A percentile compares a stretch with the other conserved stretches of the same genome.
phyloP scores from a whole-genome alignment of 2,329 filamentous ascomycete genomes.

The Colletotrichum lentis region DNA sequence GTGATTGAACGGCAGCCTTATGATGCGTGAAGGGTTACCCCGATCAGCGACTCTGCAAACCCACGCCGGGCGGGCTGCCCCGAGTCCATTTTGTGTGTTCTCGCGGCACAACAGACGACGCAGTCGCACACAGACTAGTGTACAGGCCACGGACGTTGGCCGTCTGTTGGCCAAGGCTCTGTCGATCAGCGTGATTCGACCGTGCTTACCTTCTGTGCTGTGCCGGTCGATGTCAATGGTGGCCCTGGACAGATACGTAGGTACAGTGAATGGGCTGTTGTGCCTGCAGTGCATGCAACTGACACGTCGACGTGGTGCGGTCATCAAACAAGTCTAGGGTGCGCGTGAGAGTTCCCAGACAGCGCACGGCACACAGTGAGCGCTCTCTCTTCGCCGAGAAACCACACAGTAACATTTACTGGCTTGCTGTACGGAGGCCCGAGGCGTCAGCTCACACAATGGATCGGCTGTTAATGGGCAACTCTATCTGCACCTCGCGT shows the following conservation, averaged over 20 bases:
- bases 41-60: constrained; percentile 20
- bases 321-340: not conserved
- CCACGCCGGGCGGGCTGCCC: constrained; percentile 21
- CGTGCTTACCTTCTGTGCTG: constrained; percentile 23
- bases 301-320: constrained; percentile 3
- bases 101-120: constrained; percentile 11
- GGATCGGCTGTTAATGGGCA: constrained; percentile 33
- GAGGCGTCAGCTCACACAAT: constrained; percentile 25
- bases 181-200: constrained; percentile 17
- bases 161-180: constrained; percentile 24
- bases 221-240: not conserved
- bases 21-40: constrained; percentile 3
- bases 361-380: constrained; percentile 25
- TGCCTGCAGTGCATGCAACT: constrained; percentile 28
- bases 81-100: constrained; percentile 30
- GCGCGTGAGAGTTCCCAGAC: not conserved
- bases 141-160: constrained; percentile 33
- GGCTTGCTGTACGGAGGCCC: no score
- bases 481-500: constrained; percentile 37
- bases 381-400: no score
- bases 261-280: not conserved
- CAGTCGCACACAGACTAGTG: not conserved
- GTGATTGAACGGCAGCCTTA: not conserved
- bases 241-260: not conserved
- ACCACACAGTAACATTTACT: no score